These are phyloP conservation scores for Waitea zeae DNA, from an alignment of 1,284 basidiomycete species.

Conservation along the genomic window DNA sequence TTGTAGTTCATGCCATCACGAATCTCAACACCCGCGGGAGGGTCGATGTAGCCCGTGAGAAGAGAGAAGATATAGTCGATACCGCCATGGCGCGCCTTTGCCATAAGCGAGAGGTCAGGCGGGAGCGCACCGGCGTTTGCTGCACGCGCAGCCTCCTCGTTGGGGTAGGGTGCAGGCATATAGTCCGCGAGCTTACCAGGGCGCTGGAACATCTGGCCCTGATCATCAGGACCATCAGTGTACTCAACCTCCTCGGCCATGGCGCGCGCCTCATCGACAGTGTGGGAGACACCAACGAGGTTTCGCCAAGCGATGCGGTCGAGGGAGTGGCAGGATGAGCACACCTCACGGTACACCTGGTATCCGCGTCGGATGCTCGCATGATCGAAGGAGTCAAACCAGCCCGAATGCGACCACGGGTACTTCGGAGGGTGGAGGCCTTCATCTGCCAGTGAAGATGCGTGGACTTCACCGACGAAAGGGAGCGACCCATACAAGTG, in stretches of 20 bases:
- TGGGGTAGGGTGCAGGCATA: slow-evolving; percentile 91
- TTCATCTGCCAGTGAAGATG: slow-evolving; percentile 82
- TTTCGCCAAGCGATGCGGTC: slow-evolving; percentile 99
- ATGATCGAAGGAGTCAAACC: slow-evolving; percentile 90
- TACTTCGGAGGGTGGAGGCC: slow-evolving; percentile 83
- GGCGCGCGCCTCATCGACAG: slow-evolving; percentile 77
- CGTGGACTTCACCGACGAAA: slow-evolving; percentile 77
- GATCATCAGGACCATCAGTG: slow-evolving; percentile 86
- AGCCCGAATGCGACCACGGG: slow-evolving; percentile 87
- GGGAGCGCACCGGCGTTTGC: slow-evolving; percentile 91
- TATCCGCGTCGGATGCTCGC: slow-evolving; percentile 95
- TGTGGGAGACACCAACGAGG: slow-evolving; percentile 95
- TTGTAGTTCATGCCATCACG: slow-evolving; percentile 98
- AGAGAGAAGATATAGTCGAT: slow-evolving; percentile 96
- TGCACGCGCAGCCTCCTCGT: slow-evolving; percentile 95
- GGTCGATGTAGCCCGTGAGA: slow-evolving; percentile 93
- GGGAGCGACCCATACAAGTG: slow-evolving; percentile 84
- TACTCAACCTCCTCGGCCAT: slow-evolving; percentile 98
- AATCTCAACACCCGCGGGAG: slow-evolving; percentile 91
- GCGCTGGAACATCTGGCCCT: slow-evolving; percentile 97
- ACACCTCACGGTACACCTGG: slow-evolving; percentile 98
- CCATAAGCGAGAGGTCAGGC: slow-evolving; percentile 93
- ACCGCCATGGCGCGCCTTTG: slow-evolving; percentile 96
- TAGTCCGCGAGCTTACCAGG: slow-evolving; percentile 97
- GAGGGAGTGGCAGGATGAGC: slow-evolving; percentile 96